A percentile compares a stretch with the other conserved stretches of the same genome.
Conservation (phyloP, 129 eudicot species). For the Escallonia herrerae region DNA sequence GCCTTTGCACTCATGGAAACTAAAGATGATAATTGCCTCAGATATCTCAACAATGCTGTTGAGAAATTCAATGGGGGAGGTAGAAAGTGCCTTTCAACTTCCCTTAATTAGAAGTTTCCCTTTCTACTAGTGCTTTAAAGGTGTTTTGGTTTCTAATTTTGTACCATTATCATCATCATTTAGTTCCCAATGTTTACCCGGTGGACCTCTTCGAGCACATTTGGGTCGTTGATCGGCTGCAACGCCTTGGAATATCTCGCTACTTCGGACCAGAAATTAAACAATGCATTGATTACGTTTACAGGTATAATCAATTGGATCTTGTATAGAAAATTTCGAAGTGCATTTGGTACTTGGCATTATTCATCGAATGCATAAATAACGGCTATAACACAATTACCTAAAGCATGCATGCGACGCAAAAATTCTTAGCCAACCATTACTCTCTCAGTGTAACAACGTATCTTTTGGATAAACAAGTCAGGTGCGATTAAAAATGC, state of each 20-base stretch:
- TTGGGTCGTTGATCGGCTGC: slow-evolving; percentile 72
- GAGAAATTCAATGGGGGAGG: slow-evolving; percentile 88
- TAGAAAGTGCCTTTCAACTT: slow-evolving; percentile 12
- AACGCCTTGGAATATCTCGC: slow-evolving; percentile 82
- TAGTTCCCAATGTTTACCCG: slow-evolving; percentile 91
- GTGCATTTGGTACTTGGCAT: too few species aligned
- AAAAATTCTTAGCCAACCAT: too few species aligned
- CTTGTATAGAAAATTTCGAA: not conserved
- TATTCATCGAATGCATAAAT: too few species aligned
- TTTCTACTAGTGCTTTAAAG: not conserved
- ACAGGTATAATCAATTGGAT: slow-evolving; percentile 48
- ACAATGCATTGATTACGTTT: slow-evolving; percentile 48
- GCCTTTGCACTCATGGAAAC: slow-evolving; percentile 93
- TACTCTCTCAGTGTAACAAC: too few species aligned
- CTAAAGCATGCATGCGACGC: too few species aligned
- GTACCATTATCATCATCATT: not conserved
- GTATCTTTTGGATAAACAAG: too few species aligned
- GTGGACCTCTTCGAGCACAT: slow-evolving; percentile 92
- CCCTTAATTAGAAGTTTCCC: not conserved
- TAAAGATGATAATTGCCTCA: slow-evolving; percentile 66
- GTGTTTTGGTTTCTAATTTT: not conserved
- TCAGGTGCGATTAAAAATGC: too few species aligned
- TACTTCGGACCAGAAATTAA: slow-evolving; percentile 63
- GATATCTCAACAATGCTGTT: slow-evolving; percentile 53
- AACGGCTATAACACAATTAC: too few species aligned